Conservation (phyloP, 1,139 yeast genomes). For the Sugiyamaella paludigena region DNA sequence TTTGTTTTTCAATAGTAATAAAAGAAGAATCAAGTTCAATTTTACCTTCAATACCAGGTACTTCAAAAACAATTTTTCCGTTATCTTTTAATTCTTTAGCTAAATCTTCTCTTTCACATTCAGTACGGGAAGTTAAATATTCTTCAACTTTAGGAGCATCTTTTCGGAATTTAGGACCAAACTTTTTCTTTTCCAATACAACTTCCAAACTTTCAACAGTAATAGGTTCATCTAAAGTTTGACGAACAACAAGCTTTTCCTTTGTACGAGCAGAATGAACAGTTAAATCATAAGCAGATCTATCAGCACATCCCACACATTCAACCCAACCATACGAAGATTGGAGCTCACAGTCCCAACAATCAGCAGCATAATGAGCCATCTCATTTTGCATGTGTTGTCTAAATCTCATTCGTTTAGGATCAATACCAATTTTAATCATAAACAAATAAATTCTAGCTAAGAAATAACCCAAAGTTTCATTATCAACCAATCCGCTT, state of each 20-base stretch:
- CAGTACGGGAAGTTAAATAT: conserved; percentile 72
- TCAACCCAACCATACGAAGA: conserved; percentile 99
- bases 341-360: conserved; percentile 99
- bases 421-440: conserved; percentile 85
- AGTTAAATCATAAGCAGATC: conserved; percentile 95
- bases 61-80: conserved; percentile 63
- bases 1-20: conserved; percentile 71
- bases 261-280: conserved; percentile 95
- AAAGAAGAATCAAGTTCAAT: conserved; percentile 72
- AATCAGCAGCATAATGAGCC: conserved; percentile 99
- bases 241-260: conserved; percentile 91
- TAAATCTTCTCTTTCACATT: conserved; percentile 80
- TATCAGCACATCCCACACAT: conserved; percentile 99
- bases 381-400: conserved; percentile 98
- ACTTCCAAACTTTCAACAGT: conserved; percentile 81
- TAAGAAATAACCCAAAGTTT: conserved; percentile 94
- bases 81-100: conserved; percentile 61
- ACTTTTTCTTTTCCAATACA: conserved; percentile 86
- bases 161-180: conserved; percentile 96
- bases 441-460: conserved; percentile 89
- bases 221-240: conserved; percentile 78
- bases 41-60: conserved; percentile 58
- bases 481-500: conserved; percentile 87
- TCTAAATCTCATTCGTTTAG: conserved; percentile 84
- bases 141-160: conserved; percentile 91